Conservation (phyloP, 2,329 filamentous ascomycete genomes). For the Exophiala aquamarina region DNA sequence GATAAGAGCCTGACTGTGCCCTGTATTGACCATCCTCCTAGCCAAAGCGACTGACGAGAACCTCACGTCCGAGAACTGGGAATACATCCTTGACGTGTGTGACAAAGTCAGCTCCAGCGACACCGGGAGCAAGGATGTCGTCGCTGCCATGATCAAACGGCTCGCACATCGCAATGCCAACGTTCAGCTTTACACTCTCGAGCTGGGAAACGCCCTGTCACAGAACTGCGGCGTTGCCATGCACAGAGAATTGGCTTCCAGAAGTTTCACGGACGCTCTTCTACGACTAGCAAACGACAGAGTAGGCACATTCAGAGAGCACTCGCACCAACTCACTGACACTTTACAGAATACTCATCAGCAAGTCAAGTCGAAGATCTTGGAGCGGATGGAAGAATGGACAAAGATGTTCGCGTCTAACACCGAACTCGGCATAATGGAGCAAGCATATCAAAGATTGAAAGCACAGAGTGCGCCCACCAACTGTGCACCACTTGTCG, state of each 20-base stretch:
- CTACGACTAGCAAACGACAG: constrained; percentile 87
- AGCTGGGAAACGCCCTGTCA: constrained; percentile 84
- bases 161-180: constrained; percentile 93
- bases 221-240: constrained; percentile 87
- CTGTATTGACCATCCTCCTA: constrained; percentile 38
- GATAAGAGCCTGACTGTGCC: background rate
- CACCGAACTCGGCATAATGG: constrained; percentile 94
- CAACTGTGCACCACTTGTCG: background rate
- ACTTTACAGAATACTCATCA: constrained; percentile 76
- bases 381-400: constrained; percentile 97
- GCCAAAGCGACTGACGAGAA: constrained; percentile 96
- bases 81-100: constrained; percentile 66
- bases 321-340: constrained; percentile 16
- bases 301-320: constrained; percentile 35
- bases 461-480: constrained; percentile 63
- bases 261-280: constrained; percentile 91
- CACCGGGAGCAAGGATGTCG: constrained; percentile 65
- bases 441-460: constrained; percentile 85
- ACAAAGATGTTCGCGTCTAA: constrained; percentile 89
- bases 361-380: constrained; percentile 94
- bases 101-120: constrained; percentile 57
- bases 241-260: constrained; percentile 85
- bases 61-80: constrained; percentile 81
- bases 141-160: constrained; percentile 86
- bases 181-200: constrained; percentile 91